A percentile compares a stretch with the other conserved stretches of the same genome.
Evolutionary conservation across 345 rosid species (phyloP).

Genomic region (Eucalyptus lansdowneana): DNA sequence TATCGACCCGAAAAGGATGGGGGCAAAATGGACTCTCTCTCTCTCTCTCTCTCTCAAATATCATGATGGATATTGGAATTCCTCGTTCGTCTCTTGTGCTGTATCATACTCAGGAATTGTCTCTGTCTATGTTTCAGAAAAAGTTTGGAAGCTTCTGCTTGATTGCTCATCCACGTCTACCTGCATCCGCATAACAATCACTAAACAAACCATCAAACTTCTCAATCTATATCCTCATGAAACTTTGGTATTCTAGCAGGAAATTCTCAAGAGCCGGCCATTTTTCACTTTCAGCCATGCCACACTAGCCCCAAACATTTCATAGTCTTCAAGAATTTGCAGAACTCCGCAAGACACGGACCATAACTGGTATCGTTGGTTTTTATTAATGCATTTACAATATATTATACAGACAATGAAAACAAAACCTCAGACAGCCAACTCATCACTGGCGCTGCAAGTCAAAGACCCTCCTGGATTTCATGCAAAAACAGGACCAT

Average conservation of each 20-base stretch:
- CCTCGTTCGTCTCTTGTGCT: conserved; percentile 28
- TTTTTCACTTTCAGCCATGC: background rate
- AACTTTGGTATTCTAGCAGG: background rate
- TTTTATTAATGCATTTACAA: background rate
- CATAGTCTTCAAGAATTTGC: background rate
- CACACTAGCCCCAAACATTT: background rate
- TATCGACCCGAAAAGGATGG: background rate
- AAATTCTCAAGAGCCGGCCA: background rate
- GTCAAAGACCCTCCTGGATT: background rate
- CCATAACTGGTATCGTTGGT: background rate
- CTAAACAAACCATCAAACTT: background rate
- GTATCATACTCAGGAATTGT: conserved; percentile 28
- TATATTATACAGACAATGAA: background rate
- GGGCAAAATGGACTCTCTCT: background rate
- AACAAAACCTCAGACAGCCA: background rate
- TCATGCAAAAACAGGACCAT: background rate
- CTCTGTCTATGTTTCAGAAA: conserved; percentile 22
- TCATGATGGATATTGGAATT: conserved; percentile 2
- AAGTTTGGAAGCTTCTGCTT: conserved; percentile 11
- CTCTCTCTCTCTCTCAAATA: background rate
- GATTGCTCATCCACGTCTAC: background rate
- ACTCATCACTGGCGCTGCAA: background rate
- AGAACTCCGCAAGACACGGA: too few relatives aligned
- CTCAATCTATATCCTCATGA: background rate
- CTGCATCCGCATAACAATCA: background rate